A percentile compares a stretch with the other conserved stretches of the same genome.
Evolutionary conservation across 2,329 filamentous ascomycete genomes (phyloP).

Genomic region (Paecilomyces fulvus): DNA sequence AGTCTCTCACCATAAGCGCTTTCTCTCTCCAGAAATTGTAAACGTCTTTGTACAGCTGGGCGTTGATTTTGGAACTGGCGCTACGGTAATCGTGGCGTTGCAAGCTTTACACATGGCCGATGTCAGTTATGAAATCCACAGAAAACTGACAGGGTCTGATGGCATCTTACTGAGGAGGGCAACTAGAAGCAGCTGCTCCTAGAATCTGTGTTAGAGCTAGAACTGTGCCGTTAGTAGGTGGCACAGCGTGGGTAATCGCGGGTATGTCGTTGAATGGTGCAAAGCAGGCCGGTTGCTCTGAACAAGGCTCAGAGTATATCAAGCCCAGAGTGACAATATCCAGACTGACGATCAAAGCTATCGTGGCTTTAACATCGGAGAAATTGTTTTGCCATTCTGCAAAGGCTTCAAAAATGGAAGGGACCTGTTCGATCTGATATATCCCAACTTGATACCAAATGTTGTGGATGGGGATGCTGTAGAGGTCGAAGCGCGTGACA

Average conservation of each 20-base stretch:
- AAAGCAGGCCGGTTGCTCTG: conserved; percentile 10
- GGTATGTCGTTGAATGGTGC: conserved; percentile 12
- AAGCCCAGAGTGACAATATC: conserved; percentile 10
- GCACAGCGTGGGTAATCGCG: conserved; percentile 1
- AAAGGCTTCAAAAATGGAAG: conserved; percentile 16
- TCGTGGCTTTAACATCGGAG: conserved; percentile 13
- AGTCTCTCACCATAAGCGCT: conserved; percentile 4
- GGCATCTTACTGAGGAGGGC: not conserved
- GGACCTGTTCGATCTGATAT: conserved; percentile 12
- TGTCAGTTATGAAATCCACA: too few species aligned
- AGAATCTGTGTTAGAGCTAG: not conserved
- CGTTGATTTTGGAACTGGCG: conserved; percentile 11
- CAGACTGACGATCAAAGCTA: conserved; percentile 10
- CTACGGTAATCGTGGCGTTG: conserved; percentile 17
- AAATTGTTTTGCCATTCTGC: conserved; percentile 19
- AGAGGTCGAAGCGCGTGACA: conserved; percentile 1
- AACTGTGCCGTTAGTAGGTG: conserved; percentile 6
- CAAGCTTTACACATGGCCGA: too few species aligned
- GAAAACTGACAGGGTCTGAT: not conserved
- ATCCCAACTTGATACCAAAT: conserved; percentile 15
- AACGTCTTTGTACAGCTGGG: conserved; percentile 18
- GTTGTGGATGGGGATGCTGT: conserved; percentile 13
- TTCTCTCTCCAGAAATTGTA: conserved; percentile 13
- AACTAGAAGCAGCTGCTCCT: not conserved
- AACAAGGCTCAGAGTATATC: conserved; percentile 13